These are phyloP conservation scores for Phoma sp. DNA, from an alignment of 2,329 filamentous ascomycete genomes.

Conservation along the genomic window DNA sequence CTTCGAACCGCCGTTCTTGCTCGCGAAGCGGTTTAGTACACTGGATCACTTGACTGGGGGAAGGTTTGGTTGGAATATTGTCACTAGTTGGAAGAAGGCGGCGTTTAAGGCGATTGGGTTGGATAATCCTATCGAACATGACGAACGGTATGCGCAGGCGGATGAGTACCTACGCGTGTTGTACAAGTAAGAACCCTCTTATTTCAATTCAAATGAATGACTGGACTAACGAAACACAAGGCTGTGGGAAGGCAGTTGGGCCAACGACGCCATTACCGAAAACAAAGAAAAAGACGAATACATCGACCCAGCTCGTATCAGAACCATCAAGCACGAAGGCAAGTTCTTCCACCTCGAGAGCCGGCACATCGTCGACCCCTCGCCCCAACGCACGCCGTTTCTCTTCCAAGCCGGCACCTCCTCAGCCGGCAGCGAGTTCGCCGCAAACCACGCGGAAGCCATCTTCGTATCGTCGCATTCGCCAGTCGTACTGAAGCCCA, in stretches of 20 bases:
- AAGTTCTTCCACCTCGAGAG: constrained; percentile 59
- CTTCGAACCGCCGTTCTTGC: constrained; percentile 67
- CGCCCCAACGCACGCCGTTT: constrained; percentile 50
- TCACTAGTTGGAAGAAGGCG: constrained; percentile 68
- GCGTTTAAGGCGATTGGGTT: constrained; percentile 69
- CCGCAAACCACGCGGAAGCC: constrained; percentile 64
- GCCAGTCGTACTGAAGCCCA: constrained; percentile 56
- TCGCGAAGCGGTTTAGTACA: constrained; percentile 68
- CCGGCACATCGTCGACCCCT: constrained; percentile 53
- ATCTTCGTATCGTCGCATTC: constrained; percentile 66
- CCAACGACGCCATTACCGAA: constrained; percentile 62
- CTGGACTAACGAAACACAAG: constrained; percentile 31
- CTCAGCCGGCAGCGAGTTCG: constrained; percentile 63
- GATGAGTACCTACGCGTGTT: constrained; percentile 73
- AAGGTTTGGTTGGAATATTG: constrained; percentile 71
- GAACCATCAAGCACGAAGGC: constrained; percentile 66
- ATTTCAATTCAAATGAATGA: no score
- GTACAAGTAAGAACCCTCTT: constrained; percentile 59
- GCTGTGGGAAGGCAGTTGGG: constrained; percentile 62
- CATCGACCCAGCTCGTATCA: constrained; percentile 64
- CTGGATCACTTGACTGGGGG: constrained; percentile 68
- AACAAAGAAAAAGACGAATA: constrained; percentile 63
- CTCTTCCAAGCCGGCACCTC: constrained; percentile 65
- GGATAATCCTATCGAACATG: constrained; percentile 64
- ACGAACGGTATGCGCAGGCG: constrained; percentile 69